Base-by-base conservation (phyloP, 257 asterid genomes). In the Petrea volubilis region DNA sequence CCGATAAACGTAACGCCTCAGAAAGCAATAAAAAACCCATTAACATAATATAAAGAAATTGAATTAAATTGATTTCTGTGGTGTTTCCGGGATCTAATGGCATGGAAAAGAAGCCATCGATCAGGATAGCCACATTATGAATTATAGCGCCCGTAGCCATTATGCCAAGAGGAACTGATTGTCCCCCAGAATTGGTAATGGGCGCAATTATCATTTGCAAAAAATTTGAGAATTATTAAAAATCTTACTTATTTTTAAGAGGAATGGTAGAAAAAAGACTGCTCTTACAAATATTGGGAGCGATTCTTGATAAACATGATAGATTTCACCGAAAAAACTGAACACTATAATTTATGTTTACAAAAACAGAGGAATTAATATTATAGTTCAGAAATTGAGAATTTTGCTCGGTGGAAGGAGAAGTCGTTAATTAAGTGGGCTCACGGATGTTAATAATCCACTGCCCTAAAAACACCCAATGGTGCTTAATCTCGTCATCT, bases 121-220 rank as follows among this genome's bases (percentile, higher is more conserved):
- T 83, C 94, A 90, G 97, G 97, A 90, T 88, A 82, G 84, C 85
- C 93, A 83, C 91, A 84, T 29, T 59, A 14, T 10, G 15, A 0
- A 3, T 13, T 88, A 5, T 90, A 0, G 97, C 96, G 85, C 60
- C 96, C 88, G 63, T n/a, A 78, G 97, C 96, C 97, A 90, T 90
- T 90, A 90, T 64, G 33, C 70, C 93, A 24, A 47, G 86, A 80
- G 91, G 86, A 82, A 90, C 79, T 1, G 44, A 36, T 27, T 12
- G 65, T 84, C 96, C 93, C 72, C 89, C 73, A 72, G 96, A 90
- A 90, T 90, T 88, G 97, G 97, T 90, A 90, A 87, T 72, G 95
- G 94, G 64, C 90, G 97, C 95, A 28, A 47, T 11, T 44, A 12
- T 15, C 17, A 13, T 2, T 8, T 0, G 7, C 2, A 33, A 44